These are phyloP conservation scores for Vitis labrusca DNA, from an alignment of 164 flowering plant genomes.

Conservation along the genomic window DNA sequence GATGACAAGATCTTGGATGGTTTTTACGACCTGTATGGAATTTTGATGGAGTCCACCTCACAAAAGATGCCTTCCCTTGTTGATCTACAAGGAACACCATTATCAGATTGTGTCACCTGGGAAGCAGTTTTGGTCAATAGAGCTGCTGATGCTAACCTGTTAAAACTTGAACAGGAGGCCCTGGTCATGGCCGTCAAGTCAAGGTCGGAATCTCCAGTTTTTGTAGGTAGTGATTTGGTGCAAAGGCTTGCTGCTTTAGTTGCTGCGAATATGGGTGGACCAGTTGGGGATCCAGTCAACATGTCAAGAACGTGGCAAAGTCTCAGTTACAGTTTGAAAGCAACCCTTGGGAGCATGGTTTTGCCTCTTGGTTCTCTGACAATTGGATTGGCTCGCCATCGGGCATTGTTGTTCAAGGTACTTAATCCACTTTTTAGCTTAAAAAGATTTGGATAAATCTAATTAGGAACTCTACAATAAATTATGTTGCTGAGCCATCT, in stretches of 20 bases:
- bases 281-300: slow-evolving; percentile 81
- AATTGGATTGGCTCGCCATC: slow-evolving; percentile 93
- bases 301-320: slow-evolving; percentile 69
- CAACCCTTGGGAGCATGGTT: slow-evolving; percentile 74
- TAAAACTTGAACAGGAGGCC: slow-evolving; percentile 76
- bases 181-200: slow-evolving; percentile 52
- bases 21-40: slow-evolving; percentile 89
- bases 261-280: slow-evolving; percentile 91
- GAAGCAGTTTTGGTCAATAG: slow-evolving; percentile 87
- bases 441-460: not conserved
- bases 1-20: slow-evolving; percentile 97
- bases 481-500: not conserved
- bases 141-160: slow-evolving; percentile 70
- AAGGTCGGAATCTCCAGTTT: slow-evolving; percentile 43
- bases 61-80: slow-evolving; percentile 90
- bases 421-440: not conserved
- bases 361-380: slow-evolving; percentile 89
- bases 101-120: slow-evolving; percentile 70
- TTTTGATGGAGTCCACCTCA: slow-evolving; percentile 51
- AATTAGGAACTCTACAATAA: not conserved
- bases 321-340: slow-evolving; percentile 55
- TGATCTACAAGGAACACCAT: slow-evolving; percentile 79
- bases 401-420: slow-evolving; percentile 94
- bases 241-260: slow-evolving; percentile 71
- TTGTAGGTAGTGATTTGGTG: slow-evolving; percentile 42